phyloP scores from a whole-genome alignment of 2,329 filamentous ascomycete species.

The Aspergillus sojae region DNA sequence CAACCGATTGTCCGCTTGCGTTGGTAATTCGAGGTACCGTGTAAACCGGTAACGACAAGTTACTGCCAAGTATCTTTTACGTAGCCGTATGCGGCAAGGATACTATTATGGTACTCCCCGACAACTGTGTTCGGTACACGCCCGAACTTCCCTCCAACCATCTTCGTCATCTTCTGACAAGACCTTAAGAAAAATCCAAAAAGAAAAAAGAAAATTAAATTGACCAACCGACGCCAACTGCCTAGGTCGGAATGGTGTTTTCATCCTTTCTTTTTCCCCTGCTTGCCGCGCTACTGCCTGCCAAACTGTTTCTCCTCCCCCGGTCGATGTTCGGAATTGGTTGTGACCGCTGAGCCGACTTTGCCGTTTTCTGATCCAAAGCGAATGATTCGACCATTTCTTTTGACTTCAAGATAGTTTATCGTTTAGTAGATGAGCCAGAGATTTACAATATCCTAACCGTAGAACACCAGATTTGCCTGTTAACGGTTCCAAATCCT shows the following conservation, averaged over 20 bases:
- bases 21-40: conserved; percentile 6
- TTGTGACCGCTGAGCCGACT: conserved; percentile 20
- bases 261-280: conserved; percentile 20
- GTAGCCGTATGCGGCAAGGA: conserved; percentile 25
- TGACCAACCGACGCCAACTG: conserved; percentile 10
- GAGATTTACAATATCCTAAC: conserved; percentile 11
- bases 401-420: neutral
- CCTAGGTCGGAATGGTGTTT: conserved; percentile 17
- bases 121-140: conserved; percentile 26
- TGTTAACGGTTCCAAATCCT: conserved; percentile 12
- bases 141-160: conserved; percentile 20
- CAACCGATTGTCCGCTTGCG: conserved; percentile 14
- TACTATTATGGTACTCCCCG: conserved; percentile 18
- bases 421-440: conserved; percentile 14
- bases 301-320: conserved; percentile 20
- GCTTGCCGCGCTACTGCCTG: conserved; percentile 27
- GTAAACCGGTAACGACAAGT: conserved; percentile 20
- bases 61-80: conserved; percentile 22
- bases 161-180: conserved; percentile 2
- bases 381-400: conserved; percentile 15
- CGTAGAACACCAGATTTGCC: conserved; percentile 4
- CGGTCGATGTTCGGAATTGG: conserved; percentile 27
- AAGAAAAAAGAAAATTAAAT: conserved; percentile 5
- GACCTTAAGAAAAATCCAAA: neutral
- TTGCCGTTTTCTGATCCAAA: conserved; percentile 21